phyloP scores from a whole-genome alignment of 2,329 filamentous ascomycete genomes.

The Aspergillus sp. region DNA sequence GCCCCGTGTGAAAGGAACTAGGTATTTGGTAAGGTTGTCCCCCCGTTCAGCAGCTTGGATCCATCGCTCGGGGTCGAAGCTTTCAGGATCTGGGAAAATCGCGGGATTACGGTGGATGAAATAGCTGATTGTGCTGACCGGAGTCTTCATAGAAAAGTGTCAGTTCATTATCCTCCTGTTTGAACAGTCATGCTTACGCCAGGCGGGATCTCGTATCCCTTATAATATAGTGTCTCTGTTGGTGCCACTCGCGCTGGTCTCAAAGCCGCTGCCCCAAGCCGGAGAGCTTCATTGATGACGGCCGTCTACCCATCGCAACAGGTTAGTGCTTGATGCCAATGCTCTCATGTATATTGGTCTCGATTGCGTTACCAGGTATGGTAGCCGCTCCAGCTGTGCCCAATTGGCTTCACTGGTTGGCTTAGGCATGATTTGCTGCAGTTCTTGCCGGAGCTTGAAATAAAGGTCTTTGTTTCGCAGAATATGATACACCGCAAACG shows the following conservation, averaged over 20 bases:
- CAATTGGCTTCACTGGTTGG: slow-evolving; percentile 26
- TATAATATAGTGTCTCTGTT: slow-evolving; percentile 31
- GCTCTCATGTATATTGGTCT: background rate
- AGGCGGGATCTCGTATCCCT: slow-evolving; percentile 29
- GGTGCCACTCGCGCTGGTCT: slow-evolving; percentile 32
- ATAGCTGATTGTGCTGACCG: slow-evolving; percentile 6
- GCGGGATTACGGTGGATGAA: slow-evolving; percentile 2
- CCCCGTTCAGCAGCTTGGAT: background rate
- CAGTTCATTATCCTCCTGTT: background rate
- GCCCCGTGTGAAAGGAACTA: background rate
- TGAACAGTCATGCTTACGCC: background rate
- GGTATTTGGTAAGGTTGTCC: background rate
- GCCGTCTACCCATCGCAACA: background rate
- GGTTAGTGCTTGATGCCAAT: background rate
- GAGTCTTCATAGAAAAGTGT: background rate
- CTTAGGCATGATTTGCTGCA: slow-evolving; percentile 32
- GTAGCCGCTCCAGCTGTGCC: slow-evolving; percentile 42
- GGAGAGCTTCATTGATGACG: slow-evolving; percentile 33
- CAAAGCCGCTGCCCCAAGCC: slow-evolving; percentile 42
- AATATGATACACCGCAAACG: slow-evolving; percentile 31
- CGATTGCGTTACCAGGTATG: slow-evolving; percentile 37
- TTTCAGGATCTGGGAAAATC: background rate
- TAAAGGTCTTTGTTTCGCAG: slow-evolving; percentile 21
- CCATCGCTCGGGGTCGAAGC: slow-evolving; percentile 7
- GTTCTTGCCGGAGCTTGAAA: slow-evolving; percentile 29